phyloP scores from a whole-genome alignment of 306 rosid species.

The Pueraria montana region DNA sequence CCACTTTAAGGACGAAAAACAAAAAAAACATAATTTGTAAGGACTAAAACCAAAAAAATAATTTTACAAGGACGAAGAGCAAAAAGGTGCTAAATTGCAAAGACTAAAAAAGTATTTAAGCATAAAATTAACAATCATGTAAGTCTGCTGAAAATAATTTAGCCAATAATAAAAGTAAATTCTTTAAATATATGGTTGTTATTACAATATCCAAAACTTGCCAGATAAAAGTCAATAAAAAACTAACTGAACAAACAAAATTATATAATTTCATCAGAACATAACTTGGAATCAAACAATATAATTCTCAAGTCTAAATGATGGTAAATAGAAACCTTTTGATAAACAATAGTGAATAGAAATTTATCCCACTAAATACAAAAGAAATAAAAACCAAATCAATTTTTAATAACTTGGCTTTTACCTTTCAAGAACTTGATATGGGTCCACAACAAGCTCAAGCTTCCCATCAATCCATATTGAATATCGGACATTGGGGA shows the following conservation, averaged over 20 bases:
- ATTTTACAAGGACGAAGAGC: too few species aligned
- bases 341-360: conserved; percentile 22
- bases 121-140: conserved; percentile 11
- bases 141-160: conserved; percentile 4
- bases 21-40: too few species aligned
- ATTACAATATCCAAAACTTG: conserved; percentile 9
- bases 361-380: conserved; percentile 16
- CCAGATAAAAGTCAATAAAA: background rate
- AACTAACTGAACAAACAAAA: conserved; percentile 24
- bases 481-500: conserved; percentile 87
- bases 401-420: background rate
- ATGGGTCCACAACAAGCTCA: conserved; percentile 86
- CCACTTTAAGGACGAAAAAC: too few species aligned
- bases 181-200: conserved; percentile 4
- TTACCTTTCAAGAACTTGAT: conserved; percentile 91
- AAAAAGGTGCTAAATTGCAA: too few species aligned
- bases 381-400: conserved; percentile 31
- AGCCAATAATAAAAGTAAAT: background rate
- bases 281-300: conserved; percentile 30
- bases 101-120: too few species aligned
- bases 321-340: conserved; percentile 28
- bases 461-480: conserved; percentile 98
- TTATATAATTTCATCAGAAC: conserved; percentile 10
- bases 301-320: conserved; percentile 12
- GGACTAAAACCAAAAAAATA: too few species aligned